Conservation (phyloP, 2,329 filamentous ascomycete genomes). For the Fusarium brevicatenulatum region DNA sequence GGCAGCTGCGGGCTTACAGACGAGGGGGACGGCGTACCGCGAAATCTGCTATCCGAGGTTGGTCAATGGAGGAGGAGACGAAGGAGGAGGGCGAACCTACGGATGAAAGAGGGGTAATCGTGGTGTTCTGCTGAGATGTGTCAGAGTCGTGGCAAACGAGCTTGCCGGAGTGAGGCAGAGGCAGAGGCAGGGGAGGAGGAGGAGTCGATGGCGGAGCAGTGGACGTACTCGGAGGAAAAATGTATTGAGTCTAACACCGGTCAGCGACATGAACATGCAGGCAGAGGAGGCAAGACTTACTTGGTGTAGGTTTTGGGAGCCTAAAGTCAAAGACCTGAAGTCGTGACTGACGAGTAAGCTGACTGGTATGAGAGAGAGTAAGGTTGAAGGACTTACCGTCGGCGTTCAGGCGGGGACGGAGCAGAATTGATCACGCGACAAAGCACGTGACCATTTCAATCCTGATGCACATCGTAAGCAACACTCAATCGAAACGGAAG, state of each 20-base stretch:
- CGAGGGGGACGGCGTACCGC: not conserved
- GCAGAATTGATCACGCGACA: no score
- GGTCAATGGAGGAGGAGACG: not conserved
- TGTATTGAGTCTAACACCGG: not conserved
- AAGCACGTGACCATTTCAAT: no score
- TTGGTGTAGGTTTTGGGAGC: not conserved
- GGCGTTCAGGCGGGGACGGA: no score
- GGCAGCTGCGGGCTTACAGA: not conserved
- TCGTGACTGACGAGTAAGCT: not conserved
- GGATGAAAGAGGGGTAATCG: not conserved
- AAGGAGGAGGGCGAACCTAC: not conserved
- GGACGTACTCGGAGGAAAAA: not conserved
- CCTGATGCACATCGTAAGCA: no score
- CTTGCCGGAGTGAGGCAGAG: not conserved
- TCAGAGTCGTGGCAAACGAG: not conserved
- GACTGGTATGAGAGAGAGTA: not conserved
- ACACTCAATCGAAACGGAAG: no score
- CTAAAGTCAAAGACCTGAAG: not conserved
- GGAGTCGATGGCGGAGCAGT: no score
- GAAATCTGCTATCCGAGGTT: not conserved
- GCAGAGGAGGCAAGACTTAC: not conserved
- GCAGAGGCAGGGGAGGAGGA: not conserved
- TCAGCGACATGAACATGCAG: not conserved
- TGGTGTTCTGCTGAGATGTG: not conserved
- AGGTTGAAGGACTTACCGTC: no score